Conservation (phyloP, 1,139 yeast species). For the Casaregolazyma lundiana region DNA sequence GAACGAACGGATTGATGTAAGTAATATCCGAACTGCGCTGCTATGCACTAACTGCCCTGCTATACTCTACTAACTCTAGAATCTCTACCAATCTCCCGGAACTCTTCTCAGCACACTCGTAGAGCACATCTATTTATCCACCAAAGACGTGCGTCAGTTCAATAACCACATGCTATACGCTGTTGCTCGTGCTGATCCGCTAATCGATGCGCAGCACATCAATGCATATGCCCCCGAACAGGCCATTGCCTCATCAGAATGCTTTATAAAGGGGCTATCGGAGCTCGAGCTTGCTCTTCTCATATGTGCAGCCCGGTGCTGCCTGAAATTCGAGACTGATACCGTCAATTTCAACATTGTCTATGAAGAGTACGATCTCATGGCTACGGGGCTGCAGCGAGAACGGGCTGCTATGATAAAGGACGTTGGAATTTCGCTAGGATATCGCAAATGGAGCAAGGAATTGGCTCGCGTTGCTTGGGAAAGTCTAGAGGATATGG, state of each 20-base stretch:
- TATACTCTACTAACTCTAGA: slow-evolving; percentile 11
- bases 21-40: slow-evolving; percentile 7
- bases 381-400: slow-evolving; percentile 46
- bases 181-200: slow-evolving; percentile 34
- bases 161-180: slow-evolving; percentile 49
- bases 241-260: slow-evolving; percentile 34
- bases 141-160: slow-evolving; percentile 55
- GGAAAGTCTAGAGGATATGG: slow-evolving; percentile 33
- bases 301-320: slow-evolving; percentile 69
- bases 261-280: slow-evolving; percentile 45
- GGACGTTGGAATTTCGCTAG: slow-evolving; percentile 15
- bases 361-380: slow-evolving; percentile 65
- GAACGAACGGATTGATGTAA: slow-evolving; percentile 45
- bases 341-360: slow-evolving; percentile 64
- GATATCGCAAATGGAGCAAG: slow-evolving; percentile 32
- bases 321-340: slow-evolving; percentile 53
- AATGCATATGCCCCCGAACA: slow-evolving; percentile 17
- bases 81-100: slow-evolving; percentile 25
- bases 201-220: slow-evolving; percentile 37
- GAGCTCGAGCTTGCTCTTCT: slow-evolving; percentile 64
- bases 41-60: slow-evolving; percentile 1
- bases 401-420: slow-evolving; percentile 35
- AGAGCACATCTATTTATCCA: slow-evolving; percentile 51
- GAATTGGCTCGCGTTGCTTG: slow-evolving; percentile 34
- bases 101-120: slow-evolving; percentile 37